Base-by-base conservation (phyloP, 2,329 filamentous ascomycete genomes). In the Epichloe bromicola region DNA sequence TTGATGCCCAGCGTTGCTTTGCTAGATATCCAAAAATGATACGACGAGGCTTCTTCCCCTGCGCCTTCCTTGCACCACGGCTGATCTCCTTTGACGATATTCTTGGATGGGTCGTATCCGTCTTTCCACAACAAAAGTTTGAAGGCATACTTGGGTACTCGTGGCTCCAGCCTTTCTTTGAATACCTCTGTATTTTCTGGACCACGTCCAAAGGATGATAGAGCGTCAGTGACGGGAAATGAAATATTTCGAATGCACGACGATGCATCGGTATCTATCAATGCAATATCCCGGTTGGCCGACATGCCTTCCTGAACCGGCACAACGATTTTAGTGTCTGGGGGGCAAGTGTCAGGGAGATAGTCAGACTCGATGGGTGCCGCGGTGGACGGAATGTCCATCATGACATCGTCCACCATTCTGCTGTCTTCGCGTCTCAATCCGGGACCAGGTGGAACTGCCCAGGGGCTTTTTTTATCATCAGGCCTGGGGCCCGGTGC, bases 121-220 rank as follows among this genome's bases (percentile, higher is more conserved):
- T 82, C 76, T 51, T 79, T 82, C 75, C 85, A 88, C 33, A 93
- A 79, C 36, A 88, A 73, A 38, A 96, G 71, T 59, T 86, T 84
- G 58, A 95, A 80, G 1, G 87, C 88, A 55, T 83, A 83, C 62
- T 91, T 91, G 1, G 90, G 88, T 37, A 97, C 80, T 15, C 82
- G 83, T 2, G 73, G 75, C 57, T 96, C 88, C 23, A 70, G 68
- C 33, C 66, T 69, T 46, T 82, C 71, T 1, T 76, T 67, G 59
- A 89, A 87, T 2, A 82, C 71, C 33, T 82, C 67, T 0, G 85
- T 91, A 59, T 88, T 90, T 19, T 75, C 72, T 1, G 68, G 70
- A 0, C 79, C 78, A 26, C 91, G 81, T 33, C 91, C 91, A 82
- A 88, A 97, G 0, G 83, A 85, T 0, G 83, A 80, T 57, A 87